These are phyloP conservation scores for Rubia balearica DNA, from an alignment of 305 asterid genomes.

Conservation along the genomic window DNA sequence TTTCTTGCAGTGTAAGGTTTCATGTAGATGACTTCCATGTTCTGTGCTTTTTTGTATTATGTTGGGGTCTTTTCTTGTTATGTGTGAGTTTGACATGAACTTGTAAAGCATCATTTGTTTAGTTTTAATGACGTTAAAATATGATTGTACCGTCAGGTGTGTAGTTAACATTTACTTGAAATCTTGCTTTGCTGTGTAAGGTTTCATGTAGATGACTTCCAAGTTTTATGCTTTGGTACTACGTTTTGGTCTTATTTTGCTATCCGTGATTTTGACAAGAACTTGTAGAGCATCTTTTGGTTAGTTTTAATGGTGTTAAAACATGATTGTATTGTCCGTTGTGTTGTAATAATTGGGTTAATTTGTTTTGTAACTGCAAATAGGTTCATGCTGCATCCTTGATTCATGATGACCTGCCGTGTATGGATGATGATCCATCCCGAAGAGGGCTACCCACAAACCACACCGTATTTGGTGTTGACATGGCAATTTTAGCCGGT, in stretches of 20 bases:
- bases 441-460: slow-evolving; percentile 85
- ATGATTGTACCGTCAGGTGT: no score
- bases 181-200: neutral
- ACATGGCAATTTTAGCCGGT: slow-evolving; percentile 94
- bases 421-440: slow-evolving; percentile 95
- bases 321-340: no score
- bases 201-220: neutral
- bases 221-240: neutral
- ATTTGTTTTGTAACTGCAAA: neutral
- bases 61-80: neutral
- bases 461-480: slow-evolving; percentile 82
- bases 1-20: neutral
- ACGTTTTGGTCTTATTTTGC: no score
- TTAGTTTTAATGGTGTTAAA: no score
- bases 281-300: neutral
- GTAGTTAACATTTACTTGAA: no score
- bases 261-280: no score
- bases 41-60: neutral
- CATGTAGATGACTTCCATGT: neutral
- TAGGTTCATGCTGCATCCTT: slow-evolving; percentile 95
- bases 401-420: slow-evolving; percentile 89
- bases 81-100: neutral
- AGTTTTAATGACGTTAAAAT: no score
- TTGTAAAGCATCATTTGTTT: no score
- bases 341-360: neutral